Evolutionary conservation across 352 stramenopile species (phyloP), one percentile per base, ranked within the genome.

Genomic region (Globisporangium nunn): DNA sequence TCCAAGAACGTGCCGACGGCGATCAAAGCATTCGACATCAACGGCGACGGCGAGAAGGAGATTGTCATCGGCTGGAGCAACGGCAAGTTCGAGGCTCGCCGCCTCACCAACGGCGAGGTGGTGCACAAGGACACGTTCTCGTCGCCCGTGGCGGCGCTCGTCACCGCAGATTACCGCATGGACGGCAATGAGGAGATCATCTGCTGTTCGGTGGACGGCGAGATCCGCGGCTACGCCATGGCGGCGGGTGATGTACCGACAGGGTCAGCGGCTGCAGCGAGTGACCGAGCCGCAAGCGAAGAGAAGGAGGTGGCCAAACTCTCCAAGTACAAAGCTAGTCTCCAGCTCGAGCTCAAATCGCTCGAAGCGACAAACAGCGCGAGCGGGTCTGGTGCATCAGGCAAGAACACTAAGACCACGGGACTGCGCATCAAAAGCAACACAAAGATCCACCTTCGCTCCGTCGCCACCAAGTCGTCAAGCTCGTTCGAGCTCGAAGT

Each of bases 1-100:
- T 93, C 78, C 15, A 97, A 97, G 62, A 88, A 97, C 60, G 61
- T 68, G 10, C 75, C 86, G 2, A 91, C 72, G 4, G 76, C 86
- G 4, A 83, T 97, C 54, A 72, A 85, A 43, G 81, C 70, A 50
- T 96, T 96, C 63, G 88, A 98, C 61, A 87, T 97, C 43, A 87
- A 97, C 51, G 87, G 77, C 14, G 91, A 97, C 58, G 91, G 87
- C 35, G 84, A 93, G 41, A 78, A 86, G 49, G 87, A 97, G 59
- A 79, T 93, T 49, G 67, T 97, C 39, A 93, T 92, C 44, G 91
- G 88, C 31, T 97, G 89, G 88, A 94, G 65, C 62, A 97, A 92
- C 55, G 88, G 92, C 59, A 93, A 93, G 46, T 83, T 97, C 11
- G 86, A 91, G 58, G 81, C 84, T 15, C 64, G 85, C 12, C 75